phyloP scores from a whole-genome alignment of 75 land plant species.

The Sequoiadendron giganteum region DNA sequence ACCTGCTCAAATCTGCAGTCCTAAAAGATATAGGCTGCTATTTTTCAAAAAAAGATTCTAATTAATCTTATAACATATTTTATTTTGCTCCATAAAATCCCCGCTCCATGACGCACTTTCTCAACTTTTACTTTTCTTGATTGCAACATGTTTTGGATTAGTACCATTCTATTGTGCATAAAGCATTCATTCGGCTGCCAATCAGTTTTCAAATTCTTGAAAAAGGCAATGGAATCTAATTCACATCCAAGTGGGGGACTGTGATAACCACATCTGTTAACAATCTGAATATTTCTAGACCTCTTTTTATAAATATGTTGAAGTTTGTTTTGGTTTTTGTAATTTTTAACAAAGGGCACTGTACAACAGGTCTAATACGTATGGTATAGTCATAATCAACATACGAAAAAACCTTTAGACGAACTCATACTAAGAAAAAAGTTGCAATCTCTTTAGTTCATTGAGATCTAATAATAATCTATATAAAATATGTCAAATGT shows the following conservation, averaged over 20 bases:
- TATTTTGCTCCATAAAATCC: too few relatives aligned
- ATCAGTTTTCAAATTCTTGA: not conserved
- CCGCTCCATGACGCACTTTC: not conserved
- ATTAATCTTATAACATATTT: too few relatives aligned
- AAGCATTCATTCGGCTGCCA: not conserved
- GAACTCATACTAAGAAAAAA: not conserved
- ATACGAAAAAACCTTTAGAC: too few relatives aligned
- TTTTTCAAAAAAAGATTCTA: too few relatives aligned
- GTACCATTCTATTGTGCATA: not conserved
- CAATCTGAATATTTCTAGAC: not conserved
- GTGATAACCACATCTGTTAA: not conserved
- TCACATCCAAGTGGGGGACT: not conserved
- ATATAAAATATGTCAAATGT: too few relatives aligned
- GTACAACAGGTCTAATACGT: too few relatives aligned
- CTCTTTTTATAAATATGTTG: not conserved
- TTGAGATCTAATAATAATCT: not conserved
- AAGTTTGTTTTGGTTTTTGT: not conserved
- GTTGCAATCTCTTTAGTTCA: not conserved
- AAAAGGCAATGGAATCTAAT: not conserved
- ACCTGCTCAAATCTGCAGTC: too few relatives aligned
- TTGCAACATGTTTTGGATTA: not conserved
- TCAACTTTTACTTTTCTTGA: not conserved
- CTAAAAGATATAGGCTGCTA: too few relatives aligned
- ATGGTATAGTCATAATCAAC: not conserved
- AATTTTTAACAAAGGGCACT: not conserved